Evolutionary conservation across 2,329 filamentous ascomycete species (phyloP).

Genomic region (Venturia pyrina): DNA sequence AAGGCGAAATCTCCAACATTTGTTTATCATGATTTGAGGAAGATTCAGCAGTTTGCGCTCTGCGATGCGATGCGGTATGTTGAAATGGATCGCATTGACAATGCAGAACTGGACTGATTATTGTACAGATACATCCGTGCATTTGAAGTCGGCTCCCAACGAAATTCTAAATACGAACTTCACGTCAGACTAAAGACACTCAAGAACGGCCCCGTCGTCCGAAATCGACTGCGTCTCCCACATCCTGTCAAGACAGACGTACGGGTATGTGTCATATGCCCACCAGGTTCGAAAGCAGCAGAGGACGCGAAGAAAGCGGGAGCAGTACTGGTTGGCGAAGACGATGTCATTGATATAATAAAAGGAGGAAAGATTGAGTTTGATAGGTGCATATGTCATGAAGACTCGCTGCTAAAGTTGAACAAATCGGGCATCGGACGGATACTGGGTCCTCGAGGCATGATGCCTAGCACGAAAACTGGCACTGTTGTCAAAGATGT

Average conservation of each 20-base stretch:
- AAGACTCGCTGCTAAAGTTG: conserved; percentile 64
- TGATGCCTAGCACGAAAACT: conserved; percentile 86
- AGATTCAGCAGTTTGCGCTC: conserved; percentile 65
- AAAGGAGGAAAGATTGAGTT: conserved; percentile 71
- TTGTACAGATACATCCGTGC: conserved; percentile 71
- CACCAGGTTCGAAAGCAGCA: conserved; percentile 66
- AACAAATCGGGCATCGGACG: conserved; percentile 72
- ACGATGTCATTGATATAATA: conserved; percentile 73
- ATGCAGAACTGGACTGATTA: conserved; percentile 11
- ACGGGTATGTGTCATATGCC: conserved; percentile 81
- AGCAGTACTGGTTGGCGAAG: conserved; percentile 74
- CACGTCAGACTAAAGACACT: conserved; percentile 71
- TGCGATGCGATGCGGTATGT: conserved; percentile 85
- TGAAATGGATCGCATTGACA: neutral
- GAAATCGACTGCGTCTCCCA: conserved; percentile 79
- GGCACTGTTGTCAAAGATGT: conserved; percentile 84
- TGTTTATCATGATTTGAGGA: conserved; percentile 51
- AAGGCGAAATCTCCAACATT: conserved; percentile 59
- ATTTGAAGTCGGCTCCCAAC: conserved; percentile 76
- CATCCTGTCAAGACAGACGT: conserved; percentile 83
- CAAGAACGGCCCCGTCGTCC: conserved; percentile 78
- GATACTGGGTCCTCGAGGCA: conserved; percentile 74
- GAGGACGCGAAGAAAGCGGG: conserved; percentile 67
- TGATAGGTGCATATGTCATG: conserved; percentile 80
- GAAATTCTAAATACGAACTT: conserved; percentile 76